A percentile compares a stretch with the other conserved stretches of the same genome.
Conservation (phyloP, 2,329 filamentous ascomycete species). For the Ilyonectria mors-panacis region DNA sequence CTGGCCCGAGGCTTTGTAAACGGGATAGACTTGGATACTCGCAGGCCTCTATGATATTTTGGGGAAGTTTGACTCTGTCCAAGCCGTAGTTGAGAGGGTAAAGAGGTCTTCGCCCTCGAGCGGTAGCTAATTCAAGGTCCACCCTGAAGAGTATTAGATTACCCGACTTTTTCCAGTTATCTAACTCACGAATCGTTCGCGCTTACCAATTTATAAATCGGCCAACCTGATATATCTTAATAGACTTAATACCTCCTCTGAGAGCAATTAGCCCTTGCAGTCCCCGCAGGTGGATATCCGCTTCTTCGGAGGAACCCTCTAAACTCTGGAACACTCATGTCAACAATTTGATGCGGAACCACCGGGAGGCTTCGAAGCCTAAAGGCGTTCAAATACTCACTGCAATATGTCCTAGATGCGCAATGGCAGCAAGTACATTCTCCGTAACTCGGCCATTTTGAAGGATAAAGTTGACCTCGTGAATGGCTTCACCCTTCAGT, state of each 20-base stretch:
- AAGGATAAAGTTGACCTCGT: slow-evolving; percentile 1
- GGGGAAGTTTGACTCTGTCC: neutral
- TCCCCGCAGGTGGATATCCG: slow-evolving; percentile 7
- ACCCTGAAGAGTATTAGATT: neutral
- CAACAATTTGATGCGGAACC: neutral
- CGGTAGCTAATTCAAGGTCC: slow-evolving; percentile 16
- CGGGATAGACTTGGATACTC: neutral
- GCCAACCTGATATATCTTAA: slow-evolving; percentile 15
- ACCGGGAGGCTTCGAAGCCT: neutral
- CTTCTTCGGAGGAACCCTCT: slow-evolving; percentile 7
- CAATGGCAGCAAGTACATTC: slow-evolving; percentile 13
- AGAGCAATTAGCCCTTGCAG: slow-evolving; percentile 4
- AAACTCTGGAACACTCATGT: neutral
- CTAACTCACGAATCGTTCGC: neutral
- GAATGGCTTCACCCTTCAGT: slow-evolving; percentile 11
- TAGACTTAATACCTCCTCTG: slow-evolving; percentile 9
- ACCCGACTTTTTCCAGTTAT: neutral
- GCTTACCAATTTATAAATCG: slow-evolving; percentile 22
- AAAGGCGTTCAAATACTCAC: neutral
- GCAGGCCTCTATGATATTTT: neutral
- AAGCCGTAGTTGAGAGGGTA: slow-evolving; percentile 14
- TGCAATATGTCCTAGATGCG: slow-evolving; percentile 1
- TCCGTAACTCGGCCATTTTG: slow-evolving; percentile 1
- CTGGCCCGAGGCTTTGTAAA: slow-evolving; percentile 7
- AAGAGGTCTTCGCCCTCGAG: neutral